Evolutionary conservation across 768 basidiomycete species (phyloP).

Genomic region (Austroboletus eburneus): DNA sequence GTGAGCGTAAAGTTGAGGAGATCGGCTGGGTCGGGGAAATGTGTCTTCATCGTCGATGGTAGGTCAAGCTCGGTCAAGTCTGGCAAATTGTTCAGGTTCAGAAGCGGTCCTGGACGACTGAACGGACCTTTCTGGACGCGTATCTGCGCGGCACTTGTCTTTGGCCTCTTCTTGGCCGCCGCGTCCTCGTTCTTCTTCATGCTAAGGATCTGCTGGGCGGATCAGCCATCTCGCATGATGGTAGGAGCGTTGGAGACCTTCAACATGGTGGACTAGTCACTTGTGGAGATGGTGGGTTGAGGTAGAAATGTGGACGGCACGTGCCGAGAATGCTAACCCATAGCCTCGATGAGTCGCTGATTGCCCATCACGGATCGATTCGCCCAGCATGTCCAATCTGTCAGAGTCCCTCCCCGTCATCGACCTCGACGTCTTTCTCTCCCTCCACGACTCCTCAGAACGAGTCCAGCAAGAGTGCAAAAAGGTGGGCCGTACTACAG

Average conservation of each 20-base stretch:
- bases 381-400: constrained; percentile 37
- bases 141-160: constrained; percentile 97
- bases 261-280: constrained; percentile 34
- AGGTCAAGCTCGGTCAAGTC: constrained; percentile 97
- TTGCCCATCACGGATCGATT: background rate
- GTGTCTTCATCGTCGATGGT: constrained; percentile 92
- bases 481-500: constrained; percentile 43
- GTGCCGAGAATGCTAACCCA: constrained; percentile 24
- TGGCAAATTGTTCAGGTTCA: constrained; percentile 29
- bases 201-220: constrained; percentile 80
- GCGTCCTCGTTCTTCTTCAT: constrained; percentile 99
- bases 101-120: background rate
- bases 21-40: constrained; percentile 89
- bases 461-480: constrained; percentile 57
- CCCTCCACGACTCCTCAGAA: constrained; percentile 40
- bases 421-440: constrained; percentile 70
- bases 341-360: background rate
- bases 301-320: constrained; percentile 26
- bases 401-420: constrained; percentile 62
- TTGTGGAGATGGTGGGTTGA: constrained; percentile 15
- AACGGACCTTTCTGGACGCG: constrained; percentile 94
- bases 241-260: constrained; percentile 31
- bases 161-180: constrained; percentile 96
- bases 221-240: constrained; percentile 5
- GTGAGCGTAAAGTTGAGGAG: constrained; percentile 95